Conservation (phyloP, 768 basidiomycete genomes). For the Mycena chlorophos region DNA sequence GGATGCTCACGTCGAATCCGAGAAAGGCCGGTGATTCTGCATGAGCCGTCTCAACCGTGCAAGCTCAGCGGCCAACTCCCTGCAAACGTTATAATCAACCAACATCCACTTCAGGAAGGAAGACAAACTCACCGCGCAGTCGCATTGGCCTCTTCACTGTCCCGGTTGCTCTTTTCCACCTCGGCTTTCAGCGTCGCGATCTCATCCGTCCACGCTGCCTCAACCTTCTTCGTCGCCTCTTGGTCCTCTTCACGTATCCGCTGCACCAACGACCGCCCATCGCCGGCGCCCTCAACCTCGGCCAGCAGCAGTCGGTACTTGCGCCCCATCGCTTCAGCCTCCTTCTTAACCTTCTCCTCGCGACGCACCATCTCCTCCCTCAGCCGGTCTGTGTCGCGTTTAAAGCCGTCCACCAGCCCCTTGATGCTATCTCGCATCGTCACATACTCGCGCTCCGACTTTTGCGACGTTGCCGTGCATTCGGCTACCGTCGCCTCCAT, state of each 20-base stretch:
- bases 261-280: constrained; percentile 47
- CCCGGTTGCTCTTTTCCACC: constrained; percentile 53
- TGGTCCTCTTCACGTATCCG: constrained; percentile 51
- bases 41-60: constrained; percentile 72
- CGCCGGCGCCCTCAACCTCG: constrained; percentile 57
- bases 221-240: constrained; percentile 54
- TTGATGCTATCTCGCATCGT: constrained; percentile 77
- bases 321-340: constrained; percentile 66
- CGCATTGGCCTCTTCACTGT: constrained; percentile 56
- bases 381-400: constrained; percentile 68
- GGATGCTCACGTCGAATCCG: too few species aligned
- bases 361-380: constrained; percentile 72
- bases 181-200: constrained; percentile 52
- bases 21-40: constrained; percentile 48
- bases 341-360: constrained; percentile 67
- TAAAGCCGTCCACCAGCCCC: constrained; percentile 70
- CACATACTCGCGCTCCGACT: constrained; percentile 81
- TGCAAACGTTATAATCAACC: constrained; percentile 28
- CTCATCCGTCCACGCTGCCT: constrained; percentile 60
- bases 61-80: constrained; percentile 62
- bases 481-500: constrained; percentile 76
- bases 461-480: constrained; percentile 74
- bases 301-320: constrained; percentile 69
- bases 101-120: background rate
- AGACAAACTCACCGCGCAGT: constrained; percentile 58